Evolutionary conservation across 140 eudicot genomes (phyloP), one percentile per base, ranked within the genome.

Genomic region (Cichorium intybus): DNA sequence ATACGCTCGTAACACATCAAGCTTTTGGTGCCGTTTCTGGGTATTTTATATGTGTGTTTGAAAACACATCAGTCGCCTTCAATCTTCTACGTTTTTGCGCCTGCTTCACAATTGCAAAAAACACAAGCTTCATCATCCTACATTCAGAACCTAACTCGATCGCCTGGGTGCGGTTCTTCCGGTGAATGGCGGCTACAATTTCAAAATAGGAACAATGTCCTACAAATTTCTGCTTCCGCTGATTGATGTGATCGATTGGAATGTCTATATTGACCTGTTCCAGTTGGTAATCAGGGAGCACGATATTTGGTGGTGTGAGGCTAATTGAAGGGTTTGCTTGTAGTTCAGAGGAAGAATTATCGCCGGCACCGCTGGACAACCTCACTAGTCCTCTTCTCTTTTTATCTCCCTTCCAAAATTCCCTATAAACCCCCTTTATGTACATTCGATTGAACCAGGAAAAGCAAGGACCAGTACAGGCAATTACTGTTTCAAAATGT

Each of bases 231-330:
- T 69, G 68, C 71, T 85, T 82, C 31, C 79, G 80, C n/a, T 10
- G 65, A 47, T 64, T 79, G 51, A 85, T 82, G 8, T 59, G 70
- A 20, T 75, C 52, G 7, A 70, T 48, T 1, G 80, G 49, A 14
- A 84, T 75, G 84, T 84, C 91, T 56, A 80, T 59, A 16, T 78
- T 80, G 37, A 81, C 78, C 43, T 84, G 87, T 47, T 67, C 80
- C 6, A 84, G 84, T 28, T 77, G 58, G 60, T 81, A 84, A 49
- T 77, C 56, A 6, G 73, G 68, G 49, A 83, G 77, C 29, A 68
- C 48, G 47, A 78, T 66, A 9, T 49, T 62, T 48, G 81, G 63
- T 24, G 71, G 72, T 21, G 46, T 33, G 55, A 65, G 4, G 17
- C 11, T 43, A 29, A 27, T 2, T 6, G 64, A 56, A 48, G 47